Conservation (phyloP, 2,329 filamentous ascomycete genomes). For the Stemphylium lycopersici region DNA sequence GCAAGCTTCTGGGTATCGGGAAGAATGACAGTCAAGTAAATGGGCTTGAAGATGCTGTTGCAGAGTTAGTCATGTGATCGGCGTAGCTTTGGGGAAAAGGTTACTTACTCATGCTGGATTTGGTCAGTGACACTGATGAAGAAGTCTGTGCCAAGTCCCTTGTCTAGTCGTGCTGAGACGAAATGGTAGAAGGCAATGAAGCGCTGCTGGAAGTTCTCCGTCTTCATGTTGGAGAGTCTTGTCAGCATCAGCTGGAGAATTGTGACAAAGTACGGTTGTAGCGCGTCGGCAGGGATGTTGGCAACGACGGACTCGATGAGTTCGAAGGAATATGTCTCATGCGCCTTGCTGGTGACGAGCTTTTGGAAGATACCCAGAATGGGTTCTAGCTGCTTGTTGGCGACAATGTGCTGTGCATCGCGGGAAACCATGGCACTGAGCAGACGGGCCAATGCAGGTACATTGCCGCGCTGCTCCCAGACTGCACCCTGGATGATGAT, state of each 20-base stretch:
- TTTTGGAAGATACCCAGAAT: conserved; percentile 97
- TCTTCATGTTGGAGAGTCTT: conserved; percentile 71
- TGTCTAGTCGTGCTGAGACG: conserved; percentile 77
- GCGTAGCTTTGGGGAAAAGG: background rate
- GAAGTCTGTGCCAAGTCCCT: conserved; percentile 89
- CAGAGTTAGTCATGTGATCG: conserved; percentile 21
- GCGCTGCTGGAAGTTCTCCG: conserved; percentile 82
- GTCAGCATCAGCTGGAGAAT: conserved; percentile 84
- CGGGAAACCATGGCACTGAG: conserved; percentile 83
- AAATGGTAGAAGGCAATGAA: conserved; percentile 97
- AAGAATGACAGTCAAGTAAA: conserved; percentile 88
- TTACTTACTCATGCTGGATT: conserved; percentile 69
- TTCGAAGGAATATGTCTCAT: conserved; percentile 87
- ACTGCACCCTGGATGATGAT: conserved; percentile 80
- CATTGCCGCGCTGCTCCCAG: conserved; percentile 92
- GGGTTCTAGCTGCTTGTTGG: conserved; percentile 81
- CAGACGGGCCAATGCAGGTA: conserved; percentile 86
- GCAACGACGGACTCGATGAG: conserved; percentile 81
- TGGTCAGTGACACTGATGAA: conserved; percentile 85
- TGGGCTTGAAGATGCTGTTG: conserved; percentile 73
- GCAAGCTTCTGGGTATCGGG: conserved; percentile 87
- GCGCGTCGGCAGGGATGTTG: conserved; percentile 72
- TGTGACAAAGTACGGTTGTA: conserved; percentile 78
- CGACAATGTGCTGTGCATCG: conserved; percentile 72
- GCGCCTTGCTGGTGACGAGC: conserved; percentile 78